Evolutionary conservation across 1,284 basidiomycete species (phyloP).

Genomic region (Coniophora puteana): DNA sequence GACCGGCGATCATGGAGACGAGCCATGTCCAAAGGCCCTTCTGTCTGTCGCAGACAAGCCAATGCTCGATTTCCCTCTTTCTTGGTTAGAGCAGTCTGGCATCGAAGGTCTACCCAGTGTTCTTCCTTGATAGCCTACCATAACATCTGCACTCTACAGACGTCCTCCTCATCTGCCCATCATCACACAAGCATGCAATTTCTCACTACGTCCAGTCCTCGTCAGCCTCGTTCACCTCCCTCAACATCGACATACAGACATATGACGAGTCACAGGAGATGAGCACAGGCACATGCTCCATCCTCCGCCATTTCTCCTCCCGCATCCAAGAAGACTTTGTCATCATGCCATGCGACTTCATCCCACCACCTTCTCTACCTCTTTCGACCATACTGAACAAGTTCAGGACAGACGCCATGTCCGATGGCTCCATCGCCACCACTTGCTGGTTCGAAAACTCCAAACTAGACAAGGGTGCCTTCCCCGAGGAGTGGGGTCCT

Average conservation of each 20-base stretch:
- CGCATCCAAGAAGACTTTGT: constrained; percentile 83
- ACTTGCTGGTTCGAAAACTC: constrained; percentile 70
- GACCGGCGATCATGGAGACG: constrained; percentile 69
- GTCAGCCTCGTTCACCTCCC: constrained; percentile 51
- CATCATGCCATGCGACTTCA: constrained; percentile 88
- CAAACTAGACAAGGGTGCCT: constrained; percentile 49
- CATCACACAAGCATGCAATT: constrained; percentile 67
- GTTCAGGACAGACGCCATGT: constrained; percentile 68
- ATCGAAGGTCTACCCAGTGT: constrained; percentile 62
- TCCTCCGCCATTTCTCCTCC: constrained; percentile 65
- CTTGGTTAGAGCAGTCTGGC: constrained; percentile 86
- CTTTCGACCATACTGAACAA: constrained; percentile 75
- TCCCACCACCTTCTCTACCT: constrained; percentile 71
- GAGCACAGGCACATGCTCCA: constrained; percentile 62
- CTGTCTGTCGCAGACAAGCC: constrained; percentile 86
- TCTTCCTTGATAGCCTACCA: constrained; percentile 8
- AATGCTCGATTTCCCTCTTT: constrained; percentile 80
- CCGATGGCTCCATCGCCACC: constrained; percentile 70
- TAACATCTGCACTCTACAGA: constrained; percentile 43
- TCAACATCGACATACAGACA: constrained; percentile 71
- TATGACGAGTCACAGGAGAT: constrained; percentile 69
- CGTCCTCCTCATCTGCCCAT: constrained; percentile 81
- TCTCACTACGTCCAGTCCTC: constrained; percentile 79
- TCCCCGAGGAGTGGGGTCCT: constrained; percentile 64
- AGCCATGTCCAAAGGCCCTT: constrained; percentile 79